Evolutionary conservation across 768 basidiomycete genomes (phyloP).

Genomic region (Tricholoma saponaceum): DNA sequence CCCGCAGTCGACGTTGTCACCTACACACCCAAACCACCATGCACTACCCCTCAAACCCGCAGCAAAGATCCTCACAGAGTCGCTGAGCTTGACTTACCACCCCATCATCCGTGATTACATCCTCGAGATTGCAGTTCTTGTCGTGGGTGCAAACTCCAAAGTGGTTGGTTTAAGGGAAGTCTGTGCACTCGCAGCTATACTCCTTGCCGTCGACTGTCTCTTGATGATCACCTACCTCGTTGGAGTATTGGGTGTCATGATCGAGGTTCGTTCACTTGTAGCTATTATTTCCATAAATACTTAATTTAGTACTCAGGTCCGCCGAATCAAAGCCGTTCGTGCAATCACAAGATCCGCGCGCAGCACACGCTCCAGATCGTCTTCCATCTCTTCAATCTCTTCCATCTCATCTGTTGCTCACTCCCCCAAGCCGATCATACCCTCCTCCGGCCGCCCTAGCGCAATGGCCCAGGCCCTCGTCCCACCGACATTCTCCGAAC

Average conservation of each 20-base stretch:
- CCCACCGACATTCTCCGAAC: conserved; percentile 8
- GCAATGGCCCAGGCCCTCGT: conserved; percentile 28
- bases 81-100: conserved; percentile 73
- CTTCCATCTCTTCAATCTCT: conserved; percentile 24
- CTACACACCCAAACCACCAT: conserved; percentile 15
- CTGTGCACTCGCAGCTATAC: conserved; percentile 89
- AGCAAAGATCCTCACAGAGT: conserved; percentile 79
- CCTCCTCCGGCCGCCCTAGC: conserved; percentile 19
- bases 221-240: conserved; percentile 89
- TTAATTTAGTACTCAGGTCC: conserved; percentile 43
- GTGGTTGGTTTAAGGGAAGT: conserved; percentile 92
- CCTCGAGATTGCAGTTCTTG: conserved; percentile 86
- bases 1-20: conserved; percentile 26
- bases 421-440: conserved; percentile 2
- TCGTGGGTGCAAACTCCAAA: conserved; percentile 82
- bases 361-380: conserved; percentile 30
- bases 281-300: neutral
- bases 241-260: conserved; percentile 89
- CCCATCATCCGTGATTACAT: conserved; percentile 90
- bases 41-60: conserved; percentile 58
- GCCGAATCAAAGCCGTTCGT: conserved; percentile 63
- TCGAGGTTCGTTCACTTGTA: conserved; percentile 58
- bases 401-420: conserved; percentile 7
- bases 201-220: conserved; percentile 82
- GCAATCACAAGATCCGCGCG: conserved; percentile 18